Conservation (phyloP, 208 protist species). For the Acanthamoeba healyi region DNA sequence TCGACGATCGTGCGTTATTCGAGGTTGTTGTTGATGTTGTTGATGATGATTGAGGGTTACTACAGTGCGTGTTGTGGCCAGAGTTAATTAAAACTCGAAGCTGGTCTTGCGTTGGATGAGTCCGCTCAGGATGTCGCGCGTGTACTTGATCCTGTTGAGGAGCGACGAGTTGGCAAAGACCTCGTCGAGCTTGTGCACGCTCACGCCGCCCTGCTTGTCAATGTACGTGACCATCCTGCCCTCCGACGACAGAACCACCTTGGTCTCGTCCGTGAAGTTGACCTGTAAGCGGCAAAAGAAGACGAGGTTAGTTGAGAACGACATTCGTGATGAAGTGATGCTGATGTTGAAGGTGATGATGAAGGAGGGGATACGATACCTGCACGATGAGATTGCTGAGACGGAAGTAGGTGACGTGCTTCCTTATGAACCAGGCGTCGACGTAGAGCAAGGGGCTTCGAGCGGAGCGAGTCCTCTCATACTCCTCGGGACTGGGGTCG, state of each 20-base stretch:
- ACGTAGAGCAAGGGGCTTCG: slow-evolving; percentile 86
- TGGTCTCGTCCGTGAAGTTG: slow-evolving; percentile 94
- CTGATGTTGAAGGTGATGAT: slow-evolving; percentile 12
- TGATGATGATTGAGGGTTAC: no score
- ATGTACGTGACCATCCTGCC: slow-evolving; percentile 91
- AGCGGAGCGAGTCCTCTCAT: not conserved
- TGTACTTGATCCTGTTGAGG: slow-evolving; percentile 79
- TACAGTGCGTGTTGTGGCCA: no score
- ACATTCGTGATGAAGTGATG: not conserved
- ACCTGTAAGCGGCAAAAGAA: slow-evolving; percentile 70
- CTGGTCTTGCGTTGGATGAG: slow-evolving; percentile 21
- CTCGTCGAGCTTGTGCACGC: slow-evolving; percentile 46
- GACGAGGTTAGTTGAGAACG: no score
- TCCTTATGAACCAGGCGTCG: slow-evolving; percentile 95
- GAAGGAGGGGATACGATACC: no score
- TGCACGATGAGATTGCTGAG: slow-evolving; percentile 97
- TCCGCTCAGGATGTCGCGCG: slow-evolving; percentile 75
- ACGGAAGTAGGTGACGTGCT: slow-evolving; percentile 95
- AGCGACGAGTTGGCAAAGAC: slow-evolving; percentile 15
- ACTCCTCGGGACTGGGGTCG: not conserved
- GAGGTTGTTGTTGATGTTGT: no score
- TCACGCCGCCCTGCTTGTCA: slow-evolving; percentile 4
- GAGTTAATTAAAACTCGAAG: no score
- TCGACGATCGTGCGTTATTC: no score
- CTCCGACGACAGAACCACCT: slow-evolving; percentile 95